Base-by-base conservation (phyloP, 116 monocot species). In the Trichopus zeylanicus region DNA sequence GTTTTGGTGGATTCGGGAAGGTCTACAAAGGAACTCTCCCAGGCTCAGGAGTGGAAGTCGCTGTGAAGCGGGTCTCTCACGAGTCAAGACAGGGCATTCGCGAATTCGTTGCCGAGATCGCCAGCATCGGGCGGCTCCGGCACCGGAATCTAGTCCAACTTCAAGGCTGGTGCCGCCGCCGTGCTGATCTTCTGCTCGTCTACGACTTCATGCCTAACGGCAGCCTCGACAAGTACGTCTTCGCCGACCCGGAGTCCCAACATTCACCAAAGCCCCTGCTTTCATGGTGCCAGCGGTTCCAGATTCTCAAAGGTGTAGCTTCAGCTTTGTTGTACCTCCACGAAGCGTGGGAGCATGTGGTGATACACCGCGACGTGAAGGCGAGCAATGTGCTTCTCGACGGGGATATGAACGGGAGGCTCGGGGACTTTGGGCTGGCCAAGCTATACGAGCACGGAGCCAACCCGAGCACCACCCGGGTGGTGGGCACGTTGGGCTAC, bases 121-220 rank as follows among this genome's bases (percentile, higher is more conserved):
- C 73, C 0, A 74, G 64, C 38, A 85, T 85, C 58, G 85, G 81
- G 5, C 66, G 85, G 10, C 64, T 85, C 30, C 69, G 85, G 22
- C 85, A 85, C 77, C 76, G 85, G 47, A 85, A 85, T 32, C 68
- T 85, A 7, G 85, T 85, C 16, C 81, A 81, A 53, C 79, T 85
- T 26, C 74, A 67, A 54, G 83, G 83, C 11, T 84, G 78, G 71
- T 84, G 83, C 65, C 67, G 83, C 7, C 71, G 83, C 20, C 73
- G 78, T 9, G 70, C 46, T 0, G 83, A 84, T 30, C 79, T 79
- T 6, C 18, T 79, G 6, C 67, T 91, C 1, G 82, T 85, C 38
- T 91, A 91, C 66, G 86, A 91, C 22, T 85, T 74, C 77, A 91
- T 91, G 86, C 74, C 82, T 29, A 85, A 91, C 53, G 91, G 91